Conservation (phyloP, 2,329 filamentous ascomycete genomes). For the Chrysoporthe austroafricana region DNA sequence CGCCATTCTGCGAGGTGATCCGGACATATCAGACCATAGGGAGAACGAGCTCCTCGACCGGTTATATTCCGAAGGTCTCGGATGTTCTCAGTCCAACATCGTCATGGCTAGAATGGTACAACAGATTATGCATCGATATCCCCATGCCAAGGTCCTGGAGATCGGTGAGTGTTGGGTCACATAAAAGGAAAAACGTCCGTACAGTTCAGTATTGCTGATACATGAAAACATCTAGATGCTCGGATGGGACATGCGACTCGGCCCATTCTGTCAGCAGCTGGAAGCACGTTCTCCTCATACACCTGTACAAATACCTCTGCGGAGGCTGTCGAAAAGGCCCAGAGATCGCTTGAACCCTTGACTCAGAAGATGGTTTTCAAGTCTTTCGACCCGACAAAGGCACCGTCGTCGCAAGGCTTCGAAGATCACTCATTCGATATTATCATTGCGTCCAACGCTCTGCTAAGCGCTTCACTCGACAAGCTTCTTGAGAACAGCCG, state of each 20-base stretch:
- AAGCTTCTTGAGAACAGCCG: conserved; percentile 34
- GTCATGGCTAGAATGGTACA: not conserved
- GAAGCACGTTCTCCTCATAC: conserved; percentile 40
- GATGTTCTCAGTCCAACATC: not conserved
- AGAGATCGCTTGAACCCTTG: not conserved
- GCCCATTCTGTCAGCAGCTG: conserved; percentile 38
- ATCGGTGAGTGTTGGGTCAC: conserved; percentile 26
- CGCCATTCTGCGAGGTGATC: not conserved
- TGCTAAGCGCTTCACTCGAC: conserved; percentile 34
- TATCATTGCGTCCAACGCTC: conserved; percentile 38
- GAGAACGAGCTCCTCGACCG: not conserved
- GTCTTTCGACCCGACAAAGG: conserved; percentile 36
- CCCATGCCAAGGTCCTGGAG: conserved; percentile 8
- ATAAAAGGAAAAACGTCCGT: not conserved
- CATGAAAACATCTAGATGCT: conserved; percentile 29
- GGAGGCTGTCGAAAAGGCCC: conserved; percentile 41
- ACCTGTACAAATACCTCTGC: conserved; percentile 48
- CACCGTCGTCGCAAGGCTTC: conserved; percentile 38
- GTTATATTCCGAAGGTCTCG: not conserved
- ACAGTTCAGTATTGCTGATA: not conserved
- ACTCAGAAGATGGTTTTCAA: conserved; percentile 1
- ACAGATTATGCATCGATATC: not conserved
- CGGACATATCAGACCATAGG: not conserved
- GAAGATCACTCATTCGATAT: conserved; percentile 35
- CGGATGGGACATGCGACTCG: conserved; percentile 47